Conservation (phyloP, 345 rosid species). For the Ceriops zippeliana region DNA sequence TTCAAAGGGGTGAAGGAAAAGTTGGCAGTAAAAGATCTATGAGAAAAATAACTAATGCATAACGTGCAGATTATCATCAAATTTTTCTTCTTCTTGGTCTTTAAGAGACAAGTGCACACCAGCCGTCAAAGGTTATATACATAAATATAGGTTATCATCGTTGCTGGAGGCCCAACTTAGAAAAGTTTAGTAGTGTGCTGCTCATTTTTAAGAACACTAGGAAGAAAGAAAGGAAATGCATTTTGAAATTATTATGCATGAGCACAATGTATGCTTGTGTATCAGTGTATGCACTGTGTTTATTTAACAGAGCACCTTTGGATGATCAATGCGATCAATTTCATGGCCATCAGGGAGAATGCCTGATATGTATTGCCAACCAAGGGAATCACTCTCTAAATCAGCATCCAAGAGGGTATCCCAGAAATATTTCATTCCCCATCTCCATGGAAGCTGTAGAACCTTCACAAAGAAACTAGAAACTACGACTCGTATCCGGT, state of each 20-base stretch:
- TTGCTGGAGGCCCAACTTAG: too few relatives aligned
- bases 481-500: constrained; percentile 92
- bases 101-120: neutral
- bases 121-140: too few relatives aligned
- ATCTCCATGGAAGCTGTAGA: constrained; percentile 94
- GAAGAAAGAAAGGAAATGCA: too few relatives aligned
- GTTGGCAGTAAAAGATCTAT: neutral
- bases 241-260: neutral
- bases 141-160: too few relatives aligned
- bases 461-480: constrained; percentile 98
- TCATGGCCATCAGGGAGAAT: constrained; percentile 93
- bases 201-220: too few relatives aligned
- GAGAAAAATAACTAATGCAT: neutral
- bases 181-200: too few relatives aligned
- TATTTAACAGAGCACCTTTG: constrained; percentile 45
- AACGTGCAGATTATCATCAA: neutral
- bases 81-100: neutral
- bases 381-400: constrained; percentile 94
- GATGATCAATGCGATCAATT: constrained; percentile 87
- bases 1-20: neutral
- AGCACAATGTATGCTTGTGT: neutral
- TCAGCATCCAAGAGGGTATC: constrained; percentile 96
- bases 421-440: constrained; percentile 99
- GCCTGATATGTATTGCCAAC: constrained; percentile 98
- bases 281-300: neutral